Base-by-base conservation (phyloP, 2,329 filamentous ascomycete species). In the Hypoxylon sp. region DNA sequence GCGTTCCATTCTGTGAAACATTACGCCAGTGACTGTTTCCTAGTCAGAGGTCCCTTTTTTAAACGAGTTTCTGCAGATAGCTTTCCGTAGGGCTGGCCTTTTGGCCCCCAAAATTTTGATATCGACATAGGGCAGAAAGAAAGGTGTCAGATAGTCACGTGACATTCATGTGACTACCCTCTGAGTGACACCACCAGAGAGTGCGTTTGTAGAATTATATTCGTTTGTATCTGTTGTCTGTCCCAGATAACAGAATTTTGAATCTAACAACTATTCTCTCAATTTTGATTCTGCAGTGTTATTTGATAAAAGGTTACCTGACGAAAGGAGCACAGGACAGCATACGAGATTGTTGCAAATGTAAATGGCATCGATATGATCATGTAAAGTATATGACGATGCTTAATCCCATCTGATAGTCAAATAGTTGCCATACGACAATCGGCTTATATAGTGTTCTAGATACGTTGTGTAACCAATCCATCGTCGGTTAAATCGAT, bases 401-500 rank as follows among this genome's bases (percentile, higher is more conserved):
- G 39, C 31, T 53, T 17, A 52, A 61, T 47, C 53, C 37, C 29
- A 37, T 53, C 33, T 62, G 39, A 62, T 24, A 42, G 42, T 50
- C 48, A 33, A 29, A 35, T 51, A 48, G 24, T 17, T 53, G 33
- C 48, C 50, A 55, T 59, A 64, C 24, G 29, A 53, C 48, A 58
- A 39, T 52, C 22, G 54, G 46, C 39, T 24, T 19, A 48, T 17
- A 13, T 14, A 48, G 14, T 48, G 17, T 48, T 29, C 61, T 31
- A 37, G 10, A 44, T 11, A 17, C 39, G 9, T 22, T 22, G 14
- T 17, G 9, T 44, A 5, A 44, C n/a, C 39, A 65, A 37, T 8
- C 42, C 31, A 52, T 35, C 48, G 13, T 50, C 48, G 17, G 31
- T 51, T 35, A 26, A 60, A 33, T 51, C 29, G 42, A 59, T 35